Percentiles rank a stretch among this genome's conserved stretches.
phyloP scores from a whole-genome alignment of 2,329 filamentous ascomycete genomes.

The Catunica adiposa region DNA sequence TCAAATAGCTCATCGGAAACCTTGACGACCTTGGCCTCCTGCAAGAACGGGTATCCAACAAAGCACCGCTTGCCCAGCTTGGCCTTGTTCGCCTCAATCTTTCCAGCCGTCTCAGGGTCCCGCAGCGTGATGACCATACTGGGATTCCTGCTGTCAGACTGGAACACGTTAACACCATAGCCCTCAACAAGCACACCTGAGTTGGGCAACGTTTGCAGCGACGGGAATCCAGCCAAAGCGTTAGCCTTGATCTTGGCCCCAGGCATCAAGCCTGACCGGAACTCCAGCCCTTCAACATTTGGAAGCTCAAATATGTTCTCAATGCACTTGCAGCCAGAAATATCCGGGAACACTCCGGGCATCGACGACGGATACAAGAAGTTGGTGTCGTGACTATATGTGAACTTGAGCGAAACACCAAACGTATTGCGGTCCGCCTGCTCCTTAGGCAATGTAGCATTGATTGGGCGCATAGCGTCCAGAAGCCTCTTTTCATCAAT shows the following conservation, averaged over 20 bases:
- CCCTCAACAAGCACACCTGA: constrained; percentile 52
- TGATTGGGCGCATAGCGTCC: constrained; percentile 69
- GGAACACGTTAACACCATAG: constrained; percentile 87
- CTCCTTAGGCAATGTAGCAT: constrained; percentile 57
- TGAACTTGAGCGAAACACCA: constrained; percentile 84
- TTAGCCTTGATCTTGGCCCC: constrained; percentile 67
- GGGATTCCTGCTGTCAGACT: constrained; percentile 88
- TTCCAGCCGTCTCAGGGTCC: constrained; percentile 55
- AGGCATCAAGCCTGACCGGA: constrained; percentile 66
- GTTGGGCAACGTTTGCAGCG: constrained; percentile 70
- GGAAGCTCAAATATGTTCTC: constrained; percentile 95
- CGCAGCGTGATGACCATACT: constrained; percentile 83
- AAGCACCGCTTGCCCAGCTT: constrained; percentile 77
- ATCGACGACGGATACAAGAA: constrained; percentile 79
- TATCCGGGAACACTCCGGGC: constrained; percentile 76
- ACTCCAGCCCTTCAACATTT: constrained; percentile 74
- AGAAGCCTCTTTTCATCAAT: constrained; percentile 84
- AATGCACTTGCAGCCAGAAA: constrained; percentile 73
- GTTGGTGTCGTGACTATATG: constrained; percentile 59
- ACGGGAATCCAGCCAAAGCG: constrained; percentile 88
- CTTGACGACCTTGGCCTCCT: constrained; percentile 77
- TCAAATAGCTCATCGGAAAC: constrained; percentile 90
- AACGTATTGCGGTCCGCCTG: constrained; percentile 79
- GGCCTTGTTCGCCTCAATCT: constrained; percentile 52
- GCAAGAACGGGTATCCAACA: constrained; percentile 87